Evolutionary conservation across 257 asterid genomes (phyloP), one percentile per base, ranked within the genome.

Genomic region (Ligustrum vulgare): DNA sequence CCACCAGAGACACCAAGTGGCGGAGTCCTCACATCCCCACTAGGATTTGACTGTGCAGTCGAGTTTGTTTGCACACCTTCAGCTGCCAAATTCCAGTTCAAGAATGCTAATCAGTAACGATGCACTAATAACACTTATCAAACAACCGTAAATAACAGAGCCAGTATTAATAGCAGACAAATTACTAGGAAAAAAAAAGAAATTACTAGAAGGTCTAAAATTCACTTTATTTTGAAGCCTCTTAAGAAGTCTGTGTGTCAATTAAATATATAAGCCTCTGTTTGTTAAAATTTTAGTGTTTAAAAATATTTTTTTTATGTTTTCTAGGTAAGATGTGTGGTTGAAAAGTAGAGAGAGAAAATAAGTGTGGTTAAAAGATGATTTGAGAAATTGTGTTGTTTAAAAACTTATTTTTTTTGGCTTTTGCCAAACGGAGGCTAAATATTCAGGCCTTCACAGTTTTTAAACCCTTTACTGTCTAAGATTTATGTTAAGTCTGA

Each of bases 1-100:
- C 91, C 90, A 78, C 84, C 80, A 71, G 83, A 72, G 49, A 84
- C 89, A 77, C 78, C 83, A 75, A 72, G 64, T 8, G 83, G 69
- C 2, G 82, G 63, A 22, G 80, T 72, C 80, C 87, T 80, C 9
- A 78, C 75, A 75, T 79, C 84, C 28, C 82, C 85, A 36, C 78
- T 51, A 58, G 88, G 78, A 67, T 69, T 80, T 43, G 85, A 54
- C 75, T 87, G 69, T 18, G 84, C 79, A 71, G 81, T 73, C 15
- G 75, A 77, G 77, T 85, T 83, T 71, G 84, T 80, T 77, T 78
- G 86, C 25, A 70, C 80, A 32, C 69, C 81, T 77, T 83, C 91
- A 81, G 77, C 90, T 87, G 77, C 84, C 80, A 76, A 54, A 73
- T 71, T 49, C 43, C 65, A 70, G 31, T 63, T 54, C 25, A 62